Conservation (phyloP, 768 basidiomycete species). For the Mrakia frigida region DNA sequence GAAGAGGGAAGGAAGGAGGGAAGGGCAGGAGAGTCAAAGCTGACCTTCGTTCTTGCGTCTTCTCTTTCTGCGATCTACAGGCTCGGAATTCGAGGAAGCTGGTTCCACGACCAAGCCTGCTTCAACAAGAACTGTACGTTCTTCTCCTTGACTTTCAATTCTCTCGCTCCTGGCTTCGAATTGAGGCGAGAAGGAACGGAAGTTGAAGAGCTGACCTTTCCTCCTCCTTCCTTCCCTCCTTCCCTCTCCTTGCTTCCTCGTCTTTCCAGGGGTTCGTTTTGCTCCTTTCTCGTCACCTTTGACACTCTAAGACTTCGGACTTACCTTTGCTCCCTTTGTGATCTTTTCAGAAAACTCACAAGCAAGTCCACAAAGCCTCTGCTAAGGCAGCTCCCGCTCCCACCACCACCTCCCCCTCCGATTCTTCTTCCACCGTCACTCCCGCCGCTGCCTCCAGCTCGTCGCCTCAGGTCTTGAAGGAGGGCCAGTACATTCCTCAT, state of each 20-base stretch:
- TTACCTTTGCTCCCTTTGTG: background rate
- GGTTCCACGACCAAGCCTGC: conserved; percentile 89
- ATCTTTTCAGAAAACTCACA: conserved; percentile 71
- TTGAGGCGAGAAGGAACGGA: background rate
- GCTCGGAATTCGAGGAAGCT: conserved; percentile 46
- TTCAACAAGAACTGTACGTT: conserved; percentile 87
- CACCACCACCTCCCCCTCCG: background rate
- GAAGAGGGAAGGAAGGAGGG: background rate
- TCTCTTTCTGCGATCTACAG: conserved; percentile 33
- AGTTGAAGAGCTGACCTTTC: background rate
- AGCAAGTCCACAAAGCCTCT: conserved; percentile 58
- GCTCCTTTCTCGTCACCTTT: background rate
- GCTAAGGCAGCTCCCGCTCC: conserved; percentile 2
- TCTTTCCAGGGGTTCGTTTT: conserved; percentile 11
- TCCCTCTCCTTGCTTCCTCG: background rate
- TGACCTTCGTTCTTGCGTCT: conserved; percentile 13
- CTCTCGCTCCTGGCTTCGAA: too few relatives aligned
- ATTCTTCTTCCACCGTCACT: background rate
- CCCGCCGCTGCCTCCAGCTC: conserved; percentile 31
- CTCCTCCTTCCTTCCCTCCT: conserved; percentile 32
- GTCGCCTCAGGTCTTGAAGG: conserved; percentile 35
- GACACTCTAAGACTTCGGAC: background rate
- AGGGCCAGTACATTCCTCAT: conserved; percentile 35
- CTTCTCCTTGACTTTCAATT: background rate
- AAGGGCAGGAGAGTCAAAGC: background rate